Percentiles rank a stretch among this genome's conserved stretches.
Conservation (phyloP, 805 yeast species). For the Myxozyma lipomycoides region DNA sequence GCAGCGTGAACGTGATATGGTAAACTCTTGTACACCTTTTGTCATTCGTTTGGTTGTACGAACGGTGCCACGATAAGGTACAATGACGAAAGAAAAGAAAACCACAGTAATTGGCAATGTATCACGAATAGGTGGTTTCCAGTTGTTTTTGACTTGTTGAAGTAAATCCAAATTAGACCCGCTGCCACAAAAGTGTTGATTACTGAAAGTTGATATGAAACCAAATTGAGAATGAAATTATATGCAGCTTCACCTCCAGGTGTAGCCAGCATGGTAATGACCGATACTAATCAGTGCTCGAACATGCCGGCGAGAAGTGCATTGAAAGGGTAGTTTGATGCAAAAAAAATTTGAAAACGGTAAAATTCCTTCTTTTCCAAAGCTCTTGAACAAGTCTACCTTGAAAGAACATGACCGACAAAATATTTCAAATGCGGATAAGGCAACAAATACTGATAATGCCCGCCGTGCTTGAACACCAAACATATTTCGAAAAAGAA, state of each 20-base stretch:
- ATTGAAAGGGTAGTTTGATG: conserved; percentile 65
- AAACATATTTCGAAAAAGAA: conserved; percentile 68
- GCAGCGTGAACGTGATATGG: not conserved
- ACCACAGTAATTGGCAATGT: conserved; percentile 31
- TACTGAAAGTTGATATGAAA: conserved; percentile 76
- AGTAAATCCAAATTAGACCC: conserved; percentile 59
- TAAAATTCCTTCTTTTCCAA: conserved; percentile 76
- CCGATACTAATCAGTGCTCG: conserved; percentile 73
- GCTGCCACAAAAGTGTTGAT: conserved; percentile 62
- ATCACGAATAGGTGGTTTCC: conserved; percentile 48
- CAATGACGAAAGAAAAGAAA: conserved; percentile 42
- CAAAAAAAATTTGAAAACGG: conserved; percentile 72
- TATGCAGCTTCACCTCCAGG: conserved; percentile 81
- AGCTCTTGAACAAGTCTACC: conserved; percentile 75
- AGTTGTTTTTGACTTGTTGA: conserved; percentile 41
- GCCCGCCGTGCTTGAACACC: conserved; percentile 67
- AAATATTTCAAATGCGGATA: conserved; percentile 73
- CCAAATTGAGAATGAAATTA: conserved; percentile 72
- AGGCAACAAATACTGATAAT: conserved; percentile 72
- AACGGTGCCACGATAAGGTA: not conserved
- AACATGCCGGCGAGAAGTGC: conserved; percentile 70
- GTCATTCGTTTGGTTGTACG: not conserved
- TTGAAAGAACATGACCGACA: conserved; percentile 76
- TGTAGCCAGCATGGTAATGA: conserved; percentile 69
- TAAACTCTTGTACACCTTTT: not conserved